These are phyloP conservation scores for Venturia oleaginea DNA, from an alignment of 2,329 filamentous ascomycete genomes.

Conservation along the genomic window DNA sequence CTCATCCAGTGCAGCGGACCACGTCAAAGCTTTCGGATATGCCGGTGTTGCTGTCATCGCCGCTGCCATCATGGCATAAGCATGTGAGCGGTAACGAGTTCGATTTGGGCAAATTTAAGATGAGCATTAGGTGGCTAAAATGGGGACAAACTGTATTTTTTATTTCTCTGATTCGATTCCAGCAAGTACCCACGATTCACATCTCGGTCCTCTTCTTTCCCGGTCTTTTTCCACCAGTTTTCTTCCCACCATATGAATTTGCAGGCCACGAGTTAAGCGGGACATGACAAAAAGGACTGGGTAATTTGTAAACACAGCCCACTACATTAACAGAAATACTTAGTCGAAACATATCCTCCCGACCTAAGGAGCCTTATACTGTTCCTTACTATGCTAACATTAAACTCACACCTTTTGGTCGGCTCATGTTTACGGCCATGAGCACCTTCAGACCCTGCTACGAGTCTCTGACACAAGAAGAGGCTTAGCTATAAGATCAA, in stretches of 20 bases:
- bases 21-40: slow-evolving; percentile 8
- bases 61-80: slow-evolving; percentile 13
- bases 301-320: too few relatives aligned
- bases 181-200: not conserved
- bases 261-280: too few relatives aligned
- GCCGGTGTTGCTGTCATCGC: slow-evolving; percentile 8
- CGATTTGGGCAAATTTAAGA: not conserved
- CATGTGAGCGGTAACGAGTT: not conserved
- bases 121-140: not conserved
- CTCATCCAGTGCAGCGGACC: slow-evolving; percentile 1
- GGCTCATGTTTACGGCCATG: too few relatives aligned
- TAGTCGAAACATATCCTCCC: too few relatives aligned
- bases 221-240: not conserved
- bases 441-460: too few relatives aligned
- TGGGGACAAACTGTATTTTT: not conserved
- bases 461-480: too few relatives aligned
- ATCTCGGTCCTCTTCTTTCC: not conserved
- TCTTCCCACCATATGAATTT: not conserved
- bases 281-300: not conserved
- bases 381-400: too few relatives aligned
- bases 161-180: not conserved
- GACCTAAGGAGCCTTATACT: too few relatives aligned
- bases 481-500: too few relatives aligned
- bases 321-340: not conserved
- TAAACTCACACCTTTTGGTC: too few relatives aligned